Conservation (phyloP, 441 rosid genomes). For the Adansonia gregorii region DNA sequence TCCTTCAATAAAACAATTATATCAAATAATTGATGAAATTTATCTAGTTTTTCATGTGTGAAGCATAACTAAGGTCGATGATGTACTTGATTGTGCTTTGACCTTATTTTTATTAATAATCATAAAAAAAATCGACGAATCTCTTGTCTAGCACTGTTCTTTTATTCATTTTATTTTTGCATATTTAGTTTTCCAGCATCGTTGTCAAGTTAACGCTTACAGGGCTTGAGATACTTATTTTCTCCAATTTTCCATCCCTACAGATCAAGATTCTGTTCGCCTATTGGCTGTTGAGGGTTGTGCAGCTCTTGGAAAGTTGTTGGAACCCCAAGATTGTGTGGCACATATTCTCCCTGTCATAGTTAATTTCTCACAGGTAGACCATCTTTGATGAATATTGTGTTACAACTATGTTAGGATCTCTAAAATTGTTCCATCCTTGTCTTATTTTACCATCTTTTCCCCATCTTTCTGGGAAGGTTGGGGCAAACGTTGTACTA, state of each 20-base stretch:
- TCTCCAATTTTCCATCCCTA: conserved; percentile 2
- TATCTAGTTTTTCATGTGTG: neutral
- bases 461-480: neutral
- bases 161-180: conserved; percentile 9
- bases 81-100: neutral
- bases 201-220: neutral
- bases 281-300: conserved; percentile 98
- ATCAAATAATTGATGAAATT: neutral
- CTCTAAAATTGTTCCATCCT: neutral
- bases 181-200: neutral
- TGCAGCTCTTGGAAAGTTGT: conserved; percentile 95
- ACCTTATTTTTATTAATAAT: neutral
- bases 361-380: conserved; percentile 95
- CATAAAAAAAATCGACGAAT: neutral
- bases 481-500: neutral
- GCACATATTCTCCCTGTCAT: conserved; percentile 92
- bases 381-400: conserved; percentile 7
- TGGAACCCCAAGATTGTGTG: conserved; percentile 94
- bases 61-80: neutral
- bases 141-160: neutral
- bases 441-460: neutral
- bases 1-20: neutral
- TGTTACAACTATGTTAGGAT: neutral
- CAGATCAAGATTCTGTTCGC: conserved; percentile 99
- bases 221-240: neutral